Conservation (phyloP, 805 yeast genomes). For the Brettanomyces custersianus region DNA sequence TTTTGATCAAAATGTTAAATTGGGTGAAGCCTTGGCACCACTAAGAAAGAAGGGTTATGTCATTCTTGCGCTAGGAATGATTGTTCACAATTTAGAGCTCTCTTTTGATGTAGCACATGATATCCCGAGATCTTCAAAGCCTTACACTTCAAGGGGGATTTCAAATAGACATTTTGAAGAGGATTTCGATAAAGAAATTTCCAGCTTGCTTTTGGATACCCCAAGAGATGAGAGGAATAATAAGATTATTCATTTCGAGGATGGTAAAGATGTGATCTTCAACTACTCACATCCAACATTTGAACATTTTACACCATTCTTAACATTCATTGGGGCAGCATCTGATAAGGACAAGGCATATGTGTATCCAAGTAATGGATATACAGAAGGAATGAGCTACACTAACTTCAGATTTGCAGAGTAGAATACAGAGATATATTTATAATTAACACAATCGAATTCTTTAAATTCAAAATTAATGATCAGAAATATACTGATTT, state of each 20-base stretch:
- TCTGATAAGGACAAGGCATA: neutral
- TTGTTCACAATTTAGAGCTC: neutral
- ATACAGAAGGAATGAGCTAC: slow-evolving; percentile 1
- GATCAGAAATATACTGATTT: too few relatives aligned
- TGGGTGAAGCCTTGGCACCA: neutral
- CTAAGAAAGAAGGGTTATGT: neutral
- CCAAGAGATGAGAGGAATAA: neutral
- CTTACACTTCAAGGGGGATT: neutral
- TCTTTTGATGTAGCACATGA: too few relatives aligned
- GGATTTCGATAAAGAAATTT: neutral
- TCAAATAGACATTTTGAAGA: neutral
- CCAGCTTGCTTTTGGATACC: neutral
- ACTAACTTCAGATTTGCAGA: neutral
- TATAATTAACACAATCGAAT: too few relatives aligned
- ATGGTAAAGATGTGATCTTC: neutral
- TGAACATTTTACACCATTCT: neutral
- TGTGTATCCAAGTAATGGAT: neutral
- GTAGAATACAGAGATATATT: too few relatives aligned
- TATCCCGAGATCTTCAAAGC: neutral
- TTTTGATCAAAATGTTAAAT: neutral
- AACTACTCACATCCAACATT: slow-evolving; percentile 1
- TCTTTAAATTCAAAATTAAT: too few relatives aligned
- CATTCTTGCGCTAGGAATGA: neutral
- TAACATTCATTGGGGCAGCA: neutral
- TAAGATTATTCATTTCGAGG: neutral